phyloP scores from a whole-genome alignment of 805 yeast genomes.

The Ascoidea rubescens region DNA sequence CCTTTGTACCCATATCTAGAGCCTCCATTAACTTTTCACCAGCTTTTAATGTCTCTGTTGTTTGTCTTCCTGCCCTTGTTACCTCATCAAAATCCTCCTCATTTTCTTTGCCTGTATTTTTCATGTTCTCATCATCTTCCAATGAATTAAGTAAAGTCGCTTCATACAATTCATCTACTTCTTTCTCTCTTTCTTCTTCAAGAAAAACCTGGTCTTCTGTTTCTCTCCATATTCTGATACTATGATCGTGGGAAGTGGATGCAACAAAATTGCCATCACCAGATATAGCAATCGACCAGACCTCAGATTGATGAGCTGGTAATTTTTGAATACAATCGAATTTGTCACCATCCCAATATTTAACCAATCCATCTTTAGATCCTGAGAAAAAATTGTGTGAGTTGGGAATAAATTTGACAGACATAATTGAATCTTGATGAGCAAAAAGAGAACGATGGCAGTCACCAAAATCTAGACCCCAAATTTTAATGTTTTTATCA shows the following conservation, averaged over 20 bases:
- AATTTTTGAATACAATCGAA: constrained; percentile 87
- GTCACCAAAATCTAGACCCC: constrained; percentile 99
- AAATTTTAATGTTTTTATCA: constrained; percentile 90
- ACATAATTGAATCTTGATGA: constrained; percentile 92
- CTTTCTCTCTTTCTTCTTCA: constrained; percentile 94
- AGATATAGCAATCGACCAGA: constrained; percentile 83
- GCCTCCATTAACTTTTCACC: constrained; percentile 93
- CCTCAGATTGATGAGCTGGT: constrained; percentile 80
- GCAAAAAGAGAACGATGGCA: constrained; percentile 95
- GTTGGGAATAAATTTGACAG: constrained; percentile 71
- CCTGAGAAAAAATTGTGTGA: constrained; percentile 82
- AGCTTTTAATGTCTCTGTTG: constrained; percentile 83
- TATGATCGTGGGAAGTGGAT: constrained; percentile 85
- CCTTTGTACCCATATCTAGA: constrained; percentile 66
- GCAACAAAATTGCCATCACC: constrained; percentile 57
- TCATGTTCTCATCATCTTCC: constrained; percentile 39
- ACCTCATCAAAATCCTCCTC: constrained; percentile 34
- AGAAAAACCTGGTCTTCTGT: constrained; percentile 92
- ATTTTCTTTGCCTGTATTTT: constrained; percentile 21
- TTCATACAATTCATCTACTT: constrained; percentile 85
- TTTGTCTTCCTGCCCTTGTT: constrained; percentile 63
- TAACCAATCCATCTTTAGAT: constrained; percentile 78
- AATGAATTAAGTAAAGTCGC: constrained; percentile 59
- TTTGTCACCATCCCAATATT: constrained; percentile 98
- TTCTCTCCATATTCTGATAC: constrained; percentile 86